phyloP scores from a whole-genome alignment of 2,329 filamentous ascomycete genomes.

The Verticillium alfalfae region DNA sequence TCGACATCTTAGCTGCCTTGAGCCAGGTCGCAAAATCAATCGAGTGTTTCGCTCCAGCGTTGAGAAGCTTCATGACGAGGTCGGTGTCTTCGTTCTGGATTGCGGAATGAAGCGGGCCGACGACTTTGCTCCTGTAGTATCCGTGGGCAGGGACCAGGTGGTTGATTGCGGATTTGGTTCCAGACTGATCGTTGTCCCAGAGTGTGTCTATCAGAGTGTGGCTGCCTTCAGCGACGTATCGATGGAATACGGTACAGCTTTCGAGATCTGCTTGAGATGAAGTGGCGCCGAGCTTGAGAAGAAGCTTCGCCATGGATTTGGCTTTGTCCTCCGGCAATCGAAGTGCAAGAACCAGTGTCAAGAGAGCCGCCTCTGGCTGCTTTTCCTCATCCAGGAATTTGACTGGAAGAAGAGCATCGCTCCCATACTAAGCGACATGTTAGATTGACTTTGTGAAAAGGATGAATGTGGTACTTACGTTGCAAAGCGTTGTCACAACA shows the following conservation, averaged over 20 bases:
- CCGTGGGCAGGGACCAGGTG: slow-evolving; percentile 44
- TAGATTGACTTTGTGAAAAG: slow-evolving; percentile 2
- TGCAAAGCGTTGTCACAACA: slow-evolving; percentile 63
- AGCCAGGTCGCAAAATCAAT: slow-evolving; percentile 62
- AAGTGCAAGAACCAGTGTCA: slow-evolving; percentile 65
- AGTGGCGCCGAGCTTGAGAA: slow-evolving; percentile 67
- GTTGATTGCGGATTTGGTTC: slow-evolving; percentile 60
- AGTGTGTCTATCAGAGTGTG: slow-evolving; percentile 42
- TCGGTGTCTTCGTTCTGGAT: slow-evolving; percentile 45
- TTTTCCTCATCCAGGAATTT: slow-evolving; percentile 53
- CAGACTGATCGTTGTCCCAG: slow-evolving; percentile 52
- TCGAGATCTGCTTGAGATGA: slow-evolving; percentile 65
- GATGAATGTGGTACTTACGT: slow-evolving; percentile 29
- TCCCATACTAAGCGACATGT: slow-evolving; percentile 56
- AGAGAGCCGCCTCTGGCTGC: slow-evolving; percentile 52
- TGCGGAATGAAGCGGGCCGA: slow-evolving; percentile 53
- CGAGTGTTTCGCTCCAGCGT: slow-evolving; percentile 52
- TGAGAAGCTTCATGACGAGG: slow-evolving; percentile 55
- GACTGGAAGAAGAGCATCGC: slow-evolving; percentile 69
- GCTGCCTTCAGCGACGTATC: slow-evolving; percentile 49
- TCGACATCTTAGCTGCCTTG: slow-evolving; percentile 45
- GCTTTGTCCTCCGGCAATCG: slow-evolving; percentile 58
- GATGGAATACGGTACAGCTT: slow-evolving; percentile 61
- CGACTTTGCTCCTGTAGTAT: slow-evolving; percentile 25
- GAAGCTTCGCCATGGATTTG: slow-evolving; percentile 55